Conservation (phyloP, 495 filamentous ascomycete species). For the Aspergillus sclerotiicarbonarius region DNA sequence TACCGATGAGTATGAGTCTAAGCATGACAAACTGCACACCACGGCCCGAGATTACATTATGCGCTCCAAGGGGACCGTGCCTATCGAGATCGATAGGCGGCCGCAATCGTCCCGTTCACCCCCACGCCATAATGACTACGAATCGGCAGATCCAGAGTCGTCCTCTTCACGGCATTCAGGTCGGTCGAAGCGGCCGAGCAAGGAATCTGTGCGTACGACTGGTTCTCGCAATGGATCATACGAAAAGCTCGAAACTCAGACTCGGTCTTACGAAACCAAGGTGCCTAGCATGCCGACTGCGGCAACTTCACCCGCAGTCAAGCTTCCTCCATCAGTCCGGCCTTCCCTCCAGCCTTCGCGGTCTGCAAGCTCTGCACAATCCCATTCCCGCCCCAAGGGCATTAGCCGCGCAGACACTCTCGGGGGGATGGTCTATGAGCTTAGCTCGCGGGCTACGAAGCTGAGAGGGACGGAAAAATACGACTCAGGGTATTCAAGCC, state of each 20-base stretch:
- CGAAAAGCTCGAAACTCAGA: slow-evolving; percentile 31
- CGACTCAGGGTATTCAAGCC: slow-evolving; percentile 49
- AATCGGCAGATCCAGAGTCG: slow-evolving; percentile 37
- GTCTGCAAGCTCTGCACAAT: slow-evolving; percentile 30
- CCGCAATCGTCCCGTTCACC: slow-evolving; percentile 33
- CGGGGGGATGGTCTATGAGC: slow-evolving; percentile 22
- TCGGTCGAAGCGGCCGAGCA: slow-evolving; percentile 30
- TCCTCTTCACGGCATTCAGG: slow-evolving; percentile 26
- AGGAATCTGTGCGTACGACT: slow-evolving; percentile 25
- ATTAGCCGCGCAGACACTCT: slow-evolving; percentile 24
- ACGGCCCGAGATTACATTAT: slow-evolving; percentile 40
- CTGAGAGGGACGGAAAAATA: slow-evolving; percentile 30
- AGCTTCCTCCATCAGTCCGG: slow-evolving; percentile 22
- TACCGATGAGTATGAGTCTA: slow-evolving; percentile 27
- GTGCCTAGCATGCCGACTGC: slow-evolving; percentile 30
- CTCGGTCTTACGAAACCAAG: slow-evolving; percentile 26
- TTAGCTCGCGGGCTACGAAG: slow-evolving; percentile 35
- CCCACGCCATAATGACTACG: slow-evolving; percentile 30
- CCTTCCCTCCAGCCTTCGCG: slow-evolving; percentile 29
- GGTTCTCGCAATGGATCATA: slow-evolving; percentile 35
- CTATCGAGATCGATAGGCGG: slow-evolving; percentile 25
- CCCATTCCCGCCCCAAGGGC: slow-evolving; percentile 25
- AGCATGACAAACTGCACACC: slow-evolving; percentile 26
- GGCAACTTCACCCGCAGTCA: slow-evolving; percentile 26
- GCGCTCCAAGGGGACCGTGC: slow-evolving; percentile 25